Evolutionary conservation across 495 filamentous ascomycete species (phyloP).

Genomic region (Trichodelitschia bisporula): DNA sequence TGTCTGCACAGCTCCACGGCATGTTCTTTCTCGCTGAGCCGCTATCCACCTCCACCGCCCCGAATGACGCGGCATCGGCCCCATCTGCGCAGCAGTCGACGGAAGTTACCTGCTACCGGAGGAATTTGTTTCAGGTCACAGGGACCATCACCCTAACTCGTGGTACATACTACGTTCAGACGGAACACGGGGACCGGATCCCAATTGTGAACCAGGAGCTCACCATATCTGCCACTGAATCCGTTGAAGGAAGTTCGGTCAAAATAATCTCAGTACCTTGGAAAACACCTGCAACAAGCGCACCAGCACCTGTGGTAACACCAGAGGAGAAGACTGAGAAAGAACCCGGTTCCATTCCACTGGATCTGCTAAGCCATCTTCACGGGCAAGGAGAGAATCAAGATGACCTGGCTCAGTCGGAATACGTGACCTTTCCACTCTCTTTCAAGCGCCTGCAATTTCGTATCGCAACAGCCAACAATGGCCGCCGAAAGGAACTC

Average conservation of each 20-base stretch:
- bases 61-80: constrained; percentile 34
- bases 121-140: constrained; percentile 75
- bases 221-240: constrained; percentile 67
- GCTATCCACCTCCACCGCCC: constrained; percentile 42
- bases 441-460: constrained; percentile 86
- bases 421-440: constrained; percentile 59
- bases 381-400: constrained; percentile 45
- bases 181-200: constrained; percentile 52
- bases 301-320: no score
- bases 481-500: constrained; percentile 43
- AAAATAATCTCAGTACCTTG: constrained; percentile 87
- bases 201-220: constrained; percentile 53
- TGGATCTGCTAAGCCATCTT: constrained; percentile 33
- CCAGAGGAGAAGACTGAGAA: constrained; percentile 40
- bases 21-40: constrained; percentile 93
- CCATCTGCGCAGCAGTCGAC: constrained; percentile 35
- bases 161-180: constrained; percentile 44
- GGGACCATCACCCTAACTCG: constrained; percentile 59
- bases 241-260: constrained; percentile 64
- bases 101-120: constrained; percentile 76
- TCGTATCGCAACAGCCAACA: constrained; percentile 74
- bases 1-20: constrained; percentile 70
- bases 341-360: constrained; percentile 38
- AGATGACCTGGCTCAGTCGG: constrained; percentile 19
- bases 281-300: constrained; percentile 56